A percentile compares a stretch with the other conserved stretches of the same genome.
These are phyloP conservation scores for Penicillium janthinellum DNA, from an alignment of 2,329 filamentous ascomycete genomes.

Conservation along the genomic window DNA sequence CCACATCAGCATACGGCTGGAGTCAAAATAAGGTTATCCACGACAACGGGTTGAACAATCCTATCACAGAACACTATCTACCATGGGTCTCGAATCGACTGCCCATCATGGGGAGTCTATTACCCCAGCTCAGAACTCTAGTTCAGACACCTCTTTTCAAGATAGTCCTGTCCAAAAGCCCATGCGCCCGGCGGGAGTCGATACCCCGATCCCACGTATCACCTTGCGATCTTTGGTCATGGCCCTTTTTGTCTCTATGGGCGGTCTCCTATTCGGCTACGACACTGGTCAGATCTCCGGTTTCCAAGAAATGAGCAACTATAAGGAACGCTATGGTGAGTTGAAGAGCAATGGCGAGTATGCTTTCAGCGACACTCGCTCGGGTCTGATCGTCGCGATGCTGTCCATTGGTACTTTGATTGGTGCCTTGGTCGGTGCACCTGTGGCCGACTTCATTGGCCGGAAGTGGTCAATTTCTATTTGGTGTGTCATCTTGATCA, in stretches of 20 bases:
- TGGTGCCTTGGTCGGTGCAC: slow-evolving; percentile 44
- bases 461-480: slow-evolving; percentile 46
- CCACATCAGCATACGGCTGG: neutral
- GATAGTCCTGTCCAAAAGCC: slow-evolving; percentile 28
- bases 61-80: slow-evolving; percentile 6
- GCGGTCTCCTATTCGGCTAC: slow-evolving; percentile 49
- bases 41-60: neutral
- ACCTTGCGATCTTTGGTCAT: slow-evolving; percentile 44
- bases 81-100: slow-evolving; percentile 35
- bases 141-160: slow-evolving; percentile 26
- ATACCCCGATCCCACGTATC: slow-evolving; percentile 37
- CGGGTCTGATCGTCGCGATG: slow-evolving; percentile 47
- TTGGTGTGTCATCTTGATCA: slow-evolving; percentile 45
- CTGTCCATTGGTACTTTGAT: slow-evolving; percentile 49
- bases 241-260: slow-evolving; percentile 51
- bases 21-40: neutral
- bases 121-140: slow-evolving; percentile 31
- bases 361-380: slow-evolving; percentile 43
- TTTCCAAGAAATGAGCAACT: slow-evolving; percentile 47
- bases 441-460: slow-evolving; percentile 45
- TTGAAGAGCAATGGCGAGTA: slow-evolving; percentile 33
- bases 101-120: slow-evolving; percentile 37
- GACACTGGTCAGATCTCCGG: slow-evolving; percentile 51
- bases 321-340: slow-evolving; percentile 44
- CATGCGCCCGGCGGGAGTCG: slow-evolving; percentile 23